Base-by-base conservation (phyloP, 305 asterid genomes). In the Fraxinus baroniana region DNA sequence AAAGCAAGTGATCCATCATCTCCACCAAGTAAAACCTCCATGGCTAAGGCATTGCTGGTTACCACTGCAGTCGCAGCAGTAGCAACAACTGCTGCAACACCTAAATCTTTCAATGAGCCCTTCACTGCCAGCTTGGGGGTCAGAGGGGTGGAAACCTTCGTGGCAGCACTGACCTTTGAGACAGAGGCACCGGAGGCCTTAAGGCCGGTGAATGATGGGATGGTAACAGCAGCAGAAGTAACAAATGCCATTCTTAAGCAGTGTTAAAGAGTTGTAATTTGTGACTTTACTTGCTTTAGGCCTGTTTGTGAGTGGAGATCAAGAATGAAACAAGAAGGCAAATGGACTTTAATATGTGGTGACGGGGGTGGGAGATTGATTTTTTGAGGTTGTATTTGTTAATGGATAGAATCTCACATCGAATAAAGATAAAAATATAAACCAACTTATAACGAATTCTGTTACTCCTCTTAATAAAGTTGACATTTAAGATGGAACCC, bases 171-270 rank as follows among this genome's bases (percentile, higher is more conserved):
- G 84, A 89, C 52, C 79, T 84, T 91, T 30, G 93, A 70, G 22
- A 93, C 8, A 5, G 88, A 66, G 24, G 57, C 76, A 44, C 80
- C 81, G 26, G 91, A 83, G 3, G 46, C 10, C 81, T 89, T 92
- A 7, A 93, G 96, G 84, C 97, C 94, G 5, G 94, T 89, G 97
- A 93, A 89, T 10, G 97, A 90, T 41, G 97, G 92, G 85, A 93
- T 88, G 89, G 94, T 68, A 79, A 91, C 94, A 17, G 97, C 92
- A 35, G 94, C 89, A 55, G 91, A 88, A 84, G 94, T 87, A n/a
- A 91, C 84, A 7, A 91, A 74, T 72, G 97, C 94, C 97, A 93
- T 93, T 83, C 26, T 71, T 74, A 20, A 57, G 68, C 64, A 15
- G 20, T 0, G 24, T n/a, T 20, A 35, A 57, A 5, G 10, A 4